Conservation (phyloP, 1,284 basidiomycete genomes). For the Apiotrichum domesticum region DNA sequence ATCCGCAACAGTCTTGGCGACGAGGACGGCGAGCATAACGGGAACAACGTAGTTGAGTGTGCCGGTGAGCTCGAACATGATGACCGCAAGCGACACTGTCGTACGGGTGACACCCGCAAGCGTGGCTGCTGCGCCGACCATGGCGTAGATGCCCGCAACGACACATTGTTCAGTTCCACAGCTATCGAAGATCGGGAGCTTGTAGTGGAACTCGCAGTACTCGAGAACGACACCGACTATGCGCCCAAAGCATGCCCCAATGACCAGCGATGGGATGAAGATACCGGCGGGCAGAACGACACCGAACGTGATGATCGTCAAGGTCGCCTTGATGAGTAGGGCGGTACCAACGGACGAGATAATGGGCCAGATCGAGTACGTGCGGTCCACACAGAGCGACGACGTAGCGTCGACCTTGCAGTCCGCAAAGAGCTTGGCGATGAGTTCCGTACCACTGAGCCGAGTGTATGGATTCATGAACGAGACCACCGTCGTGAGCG, state of each 20-base stretch:
- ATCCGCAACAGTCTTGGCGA: slow-evolving; percentile 90
- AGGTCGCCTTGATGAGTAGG: slow-evolving; percentile 69
- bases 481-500: slow-evolving; percentile 67
- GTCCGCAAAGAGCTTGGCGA: slow-evolving; percentile 77
- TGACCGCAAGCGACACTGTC: slow-evolving; percentile 82
- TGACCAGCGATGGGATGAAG: slow-evolving; percentile 92
- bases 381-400: slow-evolving; percentile 65
- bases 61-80: slow-evolving; percentile 94
- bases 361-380: slow-evolving; percentile 62
- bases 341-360: slow-evolving; percentile 64
- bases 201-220: slow-evolving; percentile 61
- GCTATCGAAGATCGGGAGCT: slow-evolving; percentile 57
- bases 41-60: slow-evolving; percentile 92
- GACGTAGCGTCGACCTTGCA: slow-evolving; percentile 61
- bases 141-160: slow-evolving; percentile 83
- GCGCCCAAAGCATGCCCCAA: slow-evolving; percentile 92
- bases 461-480: slow-evolving; percentile 87
- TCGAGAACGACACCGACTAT: slow-evolving; percentile 80
- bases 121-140: slow-evolving; percentile 82
- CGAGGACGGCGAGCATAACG: slow-evolving; percentile 77
- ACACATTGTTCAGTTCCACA: slow-evolving; percentile 51
- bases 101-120: slow-evolving; percentile 73
- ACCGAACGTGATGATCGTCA: slow-evolving; percentile 90
- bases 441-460: slow-evolving; percentile 92
- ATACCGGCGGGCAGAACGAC: slow-evolving; percentile 92